Evolutionary conservation across 192 early-diverging fungal genomes (phyloP).

Genomic region (Piromyces sp.): DNA sequence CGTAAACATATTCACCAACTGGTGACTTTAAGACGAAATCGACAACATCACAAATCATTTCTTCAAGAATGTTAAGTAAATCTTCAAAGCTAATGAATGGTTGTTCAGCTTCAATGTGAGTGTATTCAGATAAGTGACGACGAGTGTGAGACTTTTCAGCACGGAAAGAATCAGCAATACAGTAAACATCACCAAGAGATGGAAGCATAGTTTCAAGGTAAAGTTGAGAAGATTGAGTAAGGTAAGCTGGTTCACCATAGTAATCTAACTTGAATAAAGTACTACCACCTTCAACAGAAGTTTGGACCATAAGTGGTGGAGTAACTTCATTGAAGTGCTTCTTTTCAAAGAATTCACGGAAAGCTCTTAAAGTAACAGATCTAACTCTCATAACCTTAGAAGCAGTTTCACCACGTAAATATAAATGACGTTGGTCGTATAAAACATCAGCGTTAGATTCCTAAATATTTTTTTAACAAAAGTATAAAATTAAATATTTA

Average conservation of each 20-base stretch:
- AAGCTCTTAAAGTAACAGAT: slow-evolving; percentile 68
- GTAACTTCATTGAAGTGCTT: slow-evolving; percentile 72
- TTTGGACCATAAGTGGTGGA: slow-evolving; percentile 98
- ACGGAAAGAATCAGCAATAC: slow-evolving; percentile 88
- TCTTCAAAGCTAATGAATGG: slow-evolving; percentile 88
- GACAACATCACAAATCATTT: slow-evolving; percentile 60
- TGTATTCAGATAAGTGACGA: slow-evolving; percentile 87
- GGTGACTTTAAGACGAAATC: slow-evolving; percentile 62
- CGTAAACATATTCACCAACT: slow-evolving; percentile 53
- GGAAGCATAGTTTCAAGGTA: slow-evolving; percentile 94
- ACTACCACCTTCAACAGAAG: slow-evolving; percentile 93
- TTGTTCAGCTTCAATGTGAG: slow-evolving; percentile 92
- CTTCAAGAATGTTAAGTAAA: slow-evolving; percentile 68
- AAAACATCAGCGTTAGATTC: slow-evolving; percentile 76
- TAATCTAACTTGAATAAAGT: slow-evolving; percentile 92
- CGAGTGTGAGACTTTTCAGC: slow-evolving; percentile 95
- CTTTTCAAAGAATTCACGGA: slow-evolving; percentile 85
- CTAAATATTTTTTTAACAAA: no score
- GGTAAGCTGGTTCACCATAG: slow-evolving; percentile 89
- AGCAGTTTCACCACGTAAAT: slow-evolving; percentile 81
- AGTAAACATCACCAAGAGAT: slow-evolving; percentile 88
- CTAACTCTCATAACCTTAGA: slow-evolving; percentile 76
- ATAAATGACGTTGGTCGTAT: slow-evolving; percentile 87
- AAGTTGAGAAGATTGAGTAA: slow-evolving; percentile 97
- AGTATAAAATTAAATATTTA: no score